phyloP scores from a whole-genome alignment of 176 grass and related monocot genomes.

The Oryza meyeriana region DNA sequence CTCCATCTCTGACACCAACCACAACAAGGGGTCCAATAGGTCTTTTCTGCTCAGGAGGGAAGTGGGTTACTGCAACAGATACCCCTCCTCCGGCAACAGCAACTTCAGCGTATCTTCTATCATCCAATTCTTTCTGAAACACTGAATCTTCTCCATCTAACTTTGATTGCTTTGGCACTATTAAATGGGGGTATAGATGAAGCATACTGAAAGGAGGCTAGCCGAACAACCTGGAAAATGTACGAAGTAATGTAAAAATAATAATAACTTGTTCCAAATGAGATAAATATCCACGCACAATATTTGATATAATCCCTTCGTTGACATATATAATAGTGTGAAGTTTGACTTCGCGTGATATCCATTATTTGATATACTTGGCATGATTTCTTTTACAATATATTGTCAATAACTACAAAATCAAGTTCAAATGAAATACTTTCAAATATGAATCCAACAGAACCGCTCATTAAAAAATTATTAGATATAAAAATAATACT shows the following conservation, averaged over 20 bases:
- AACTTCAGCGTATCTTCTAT: constrained; percentile 87
- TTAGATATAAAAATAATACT: neutral
- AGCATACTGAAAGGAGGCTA: constrained; percentile 95
- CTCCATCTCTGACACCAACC: constrained; percentile 93
- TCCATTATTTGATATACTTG: neutral
- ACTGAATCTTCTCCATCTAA: constrained; percentile 74
- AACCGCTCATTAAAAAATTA: neutral
- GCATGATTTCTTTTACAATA: neutral
- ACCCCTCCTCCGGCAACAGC: constrained; percentile 98
- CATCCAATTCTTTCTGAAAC: constrained; percentile 85
- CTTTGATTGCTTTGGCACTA: constrained; percentile 87
- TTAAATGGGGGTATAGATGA: constrained; percentile 65
- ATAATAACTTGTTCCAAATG: neutral
- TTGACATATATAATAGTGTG: neutral
- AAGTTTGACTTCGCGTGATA: neutral
- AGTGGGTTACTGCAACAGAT: constrained; percentile 91
- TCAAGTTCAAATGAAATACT: neutral
- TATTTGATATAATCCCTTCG: neutral
- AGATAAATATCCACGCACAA: neutral
- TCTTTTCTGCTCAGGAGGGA: constrained; percentile 90
- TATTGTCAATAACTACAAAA: neutral
- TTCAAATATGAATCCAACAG: neutral
- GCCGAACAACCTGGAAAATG: constrained; percentile 77
- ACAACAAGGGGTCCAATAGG: constrained; percentile 95
- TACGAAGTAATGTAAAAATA: constrained; percentile 13